Evolutionary conservation across 257 asterid species (phyloP).

Genomic region (Cynanchum wilfordii): DNA sequence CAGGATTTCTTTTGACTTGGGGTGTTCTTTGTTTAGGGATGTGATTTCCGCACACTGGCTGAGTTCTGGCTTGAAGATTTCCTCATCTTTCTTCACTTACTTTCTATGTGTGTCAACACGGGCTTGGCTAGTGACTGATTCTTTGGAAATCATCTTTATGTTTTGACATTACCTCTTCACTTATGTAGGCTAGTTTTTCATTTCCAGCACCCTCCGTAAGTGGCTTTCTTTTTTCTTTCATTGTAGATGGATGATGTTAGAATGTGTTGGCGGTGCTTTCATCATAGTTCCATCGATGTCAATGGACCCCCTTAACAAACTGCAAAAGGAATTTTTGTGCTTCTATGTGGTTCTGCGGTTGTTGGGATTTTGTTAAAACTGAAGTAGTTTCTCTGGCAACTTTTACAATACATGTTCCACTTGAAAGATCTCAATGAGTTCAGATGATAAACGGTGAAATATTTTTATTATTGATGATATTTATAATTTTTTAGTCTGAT

Average conservation of each 20-base stretch:
- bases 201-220: constrained; percentile 13
- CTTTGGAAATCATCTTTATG: neutral
- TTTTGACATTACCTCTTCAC: constrained; percentile 9
- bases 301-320: constrained; percentile 1
- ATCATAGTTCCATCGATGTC: constrained; percentile 16
- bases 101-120: neutral
- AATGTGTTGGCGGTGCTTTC: constrained; percentile 20
- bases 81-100: neutral
- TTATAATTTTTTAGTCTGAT: no score
- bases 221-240: constrained; percentile 3
- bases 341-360: neutral
- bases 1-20: constrained; percentile 1
- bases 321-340: constrained; percentile 5
- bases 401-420: no score
- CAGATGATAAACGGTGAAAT: no score
- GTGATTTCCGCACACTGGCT: constrained; percentile 25
- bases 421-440: no score
- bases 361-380: neutral
- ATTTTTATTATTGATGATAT: no score
- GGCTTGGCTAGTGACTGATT: neutral
- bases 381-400: neutral
- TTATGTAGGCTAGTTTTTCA: neutral
- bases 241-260: constrained; percentile 38
- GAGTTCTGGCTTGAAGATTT: constrained; percentile 16
- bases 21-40: constrained; percentile 23